These are phyloP conservation scores for Coriaria nepalensis DNA, from an alignment of 306 rosid genomes.

Conservation along the genomic window DNA sequence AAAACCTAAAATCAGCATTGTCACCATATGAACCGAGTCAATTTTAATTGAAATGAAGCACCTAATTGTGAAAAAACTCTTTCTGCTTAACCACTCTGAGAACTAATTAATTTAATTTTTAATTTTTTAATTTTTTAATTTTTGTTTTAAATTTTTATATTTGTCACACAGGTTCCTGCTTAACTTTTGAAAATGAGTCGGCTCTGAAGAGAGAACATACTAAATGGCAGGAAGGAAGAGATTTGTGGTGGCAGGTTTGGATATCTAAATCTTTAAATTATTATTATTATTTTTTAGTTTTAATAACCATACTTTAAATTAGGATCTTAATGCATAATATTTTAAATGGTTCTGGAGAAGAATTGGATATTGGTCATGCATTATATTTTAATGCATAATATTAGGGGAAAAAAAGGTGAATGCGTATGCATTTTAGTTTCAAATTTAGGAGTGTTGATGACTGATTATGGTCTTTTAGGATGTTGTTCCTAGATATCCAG, in stretches of 20 bases:
- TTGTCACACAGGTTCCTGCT: constrained; percentile 39
- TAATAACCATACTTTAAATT: no score
- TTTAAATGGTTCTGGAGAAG: neutral
- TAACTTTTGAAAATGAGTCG: constrained; percentile 51
- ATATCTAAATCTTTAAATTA: constrained; percentile 4
- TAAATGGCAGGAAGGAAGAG: constrained; percentile 71
- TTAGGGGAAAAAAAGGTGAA: neutral
- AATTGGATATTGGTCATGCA: constrained; percentile 14
- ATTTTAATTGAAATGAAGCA: no score
- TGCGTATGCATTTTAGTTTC: constrained; percentile 5
- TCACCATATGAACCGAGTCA: no score
- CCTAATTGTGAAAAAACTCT: no score
- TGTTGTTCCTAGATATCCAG: constrained; percentile 55
- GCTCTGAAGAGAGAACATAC: constrained; percentile 64
- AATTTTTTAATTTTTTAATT: constrained; percentile 8
- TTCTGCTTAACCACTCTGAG: no score
- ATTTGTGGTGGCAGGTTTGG: constrained; percentile 98
- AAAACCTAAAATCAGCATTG: no score
- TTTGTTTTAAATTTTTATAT: constrained; percentile 4
- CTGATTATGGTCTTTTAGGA: constrained; percentile 40
- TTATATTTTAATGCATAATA: constrained; percentile 8
- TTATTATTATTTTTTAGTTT: no score
- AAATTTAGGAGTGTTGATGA: constrained; percentile 8
- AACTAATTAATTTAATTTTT: neutral
- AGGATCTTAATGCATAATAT: no score